Conservation (phyloP, 176 grass and related monocot species). For the Chloris gayana region DNA sequence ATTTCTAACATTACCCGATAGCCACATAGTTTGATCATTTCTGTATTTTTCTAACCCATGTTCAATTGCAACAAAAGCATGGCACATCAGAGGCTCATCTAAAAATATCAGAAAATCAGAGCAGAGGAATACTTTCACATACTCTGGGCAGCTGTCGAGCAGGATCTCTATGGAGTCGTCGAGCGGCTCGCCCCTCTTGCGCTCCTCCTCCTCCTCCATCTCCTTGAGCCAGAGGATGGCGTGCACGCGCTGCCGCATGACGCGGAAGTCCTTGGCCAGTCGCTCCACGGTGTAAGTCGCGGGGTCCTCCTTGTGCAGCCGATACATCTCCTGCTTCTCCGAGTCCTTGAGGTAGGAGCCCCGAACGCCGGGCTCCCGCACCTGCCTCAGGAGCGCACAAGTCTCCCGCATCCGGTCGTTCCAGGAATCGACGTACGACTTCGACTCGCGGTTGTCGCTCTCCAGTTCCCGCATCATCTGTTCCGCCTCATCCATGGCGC, state of each 20-base stretch:
- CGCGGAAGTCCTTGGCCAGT: conserved; percentile 89
- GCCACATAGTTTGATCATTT: background rate
- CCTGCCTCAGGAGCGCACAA: conserved; percentile 81
- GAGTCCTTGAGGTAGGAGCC: conserved; percentile 88
- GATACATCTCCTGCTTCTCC: conserved; percentile 95
- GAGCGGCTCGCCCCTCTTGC: conserved; percentile 72
- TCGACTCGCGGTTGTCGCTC: conserved; percentile 32
- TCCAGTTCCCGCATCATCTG: conserved; percentile 47
- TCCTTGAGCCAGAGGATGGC: conserved; percentile 96
- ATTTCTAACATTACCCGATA: background rate
- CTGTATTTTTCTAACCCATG: background rate
- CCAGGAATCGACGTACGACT: conserved; percentile 74
- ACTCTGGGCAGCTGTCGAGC: conserved; percentile 91
- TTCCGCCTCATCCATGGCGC: conserved; percentile 69
- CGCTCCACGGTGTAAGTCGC: conserved; percentile 80
- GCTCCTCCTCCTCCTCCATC: conserved; percentile 97
- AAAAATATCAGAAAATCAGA: conserved; percentile 7
- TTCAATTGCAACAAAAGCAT: background rate
- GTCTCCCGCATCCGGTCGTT: conserved; percentile 57
- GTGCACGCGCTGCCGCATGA: conserved; percentile 97
- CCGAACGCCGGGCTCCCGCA: conserved; percentile 69
- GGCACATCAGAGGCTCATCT: background rate
- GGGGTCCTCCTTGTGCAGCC: conserved; percentile 91
- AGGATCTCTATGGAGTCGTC: conserved; percentile 95
- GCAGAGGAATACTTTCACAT: conserved; percentile 35